Percentiles rank a stretch among this genome's conserved stretches.
Conservation (phyloP, 2,329 filamentous ascomycete species). For the Pseudogymnoascus verrucosus region DNA sequence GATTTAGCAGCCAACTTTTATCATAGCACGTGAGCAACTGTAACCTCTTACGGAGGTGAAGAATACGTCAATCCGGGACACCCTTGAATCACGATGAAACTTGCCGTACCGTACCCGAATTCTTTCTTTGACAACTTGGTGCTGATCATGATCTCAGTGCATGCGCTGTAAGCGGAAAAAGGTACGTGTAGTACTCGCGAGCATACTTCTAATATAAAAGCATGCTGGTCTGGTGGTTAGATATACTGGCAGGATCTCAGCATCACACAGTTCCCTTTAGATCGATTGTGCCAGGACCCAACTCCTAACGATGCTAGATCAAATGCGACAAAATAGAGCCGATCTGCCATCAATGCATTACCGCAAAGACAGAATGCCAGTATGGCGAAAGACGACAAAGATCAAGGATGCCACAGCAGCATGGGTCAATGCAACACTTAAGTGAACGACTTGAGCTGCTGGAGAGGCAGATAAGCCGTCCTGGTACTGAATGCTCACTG, state of each 20-base stretch:
- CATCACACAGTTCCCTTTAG: not conserved
- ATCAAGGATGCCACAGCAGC: not conserved
- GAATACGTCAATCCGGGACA: not conserved
- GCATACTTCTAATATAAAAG: not conserved
- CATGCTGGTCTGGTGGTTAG: not conserved
- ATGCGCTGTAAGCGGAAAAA: not conserved
- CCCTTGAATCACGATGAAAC: not conserved
- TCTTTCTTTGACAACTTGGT: not conserved
- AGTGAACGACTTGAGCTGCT: slow-evolving; percentile 5
- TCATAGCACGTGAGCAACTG: not conserved
- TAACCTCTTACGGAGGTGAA: not conserved
- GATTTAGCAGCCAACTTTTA: not conserved
- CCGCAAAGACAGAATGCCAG: not conserved
- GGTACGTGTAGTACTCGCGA: not conserved
- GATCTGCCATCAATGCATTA: not conserved
- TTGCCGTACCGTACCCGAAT: not conserved
- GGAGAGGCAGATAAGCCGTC: not conserved
- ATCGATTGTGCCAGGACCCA: not conserved
- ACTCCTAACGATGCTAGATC: not conserved
- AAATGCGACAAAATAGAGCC: not conserved
- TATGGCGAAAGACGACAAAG: slow-evolving; percentile 2
- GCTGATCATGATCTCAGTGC: not conserved
- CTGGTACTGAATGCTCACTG: not conserved
- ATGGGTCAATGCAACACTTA: not conserved
- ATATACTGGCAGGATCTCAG: not conserved